Evolutionary conservation across 352 stramenopile species (phyloP), one percentile per base, ranked within the genome.

Genomic region (Phytophthora macrochlamydospora): DNA sequence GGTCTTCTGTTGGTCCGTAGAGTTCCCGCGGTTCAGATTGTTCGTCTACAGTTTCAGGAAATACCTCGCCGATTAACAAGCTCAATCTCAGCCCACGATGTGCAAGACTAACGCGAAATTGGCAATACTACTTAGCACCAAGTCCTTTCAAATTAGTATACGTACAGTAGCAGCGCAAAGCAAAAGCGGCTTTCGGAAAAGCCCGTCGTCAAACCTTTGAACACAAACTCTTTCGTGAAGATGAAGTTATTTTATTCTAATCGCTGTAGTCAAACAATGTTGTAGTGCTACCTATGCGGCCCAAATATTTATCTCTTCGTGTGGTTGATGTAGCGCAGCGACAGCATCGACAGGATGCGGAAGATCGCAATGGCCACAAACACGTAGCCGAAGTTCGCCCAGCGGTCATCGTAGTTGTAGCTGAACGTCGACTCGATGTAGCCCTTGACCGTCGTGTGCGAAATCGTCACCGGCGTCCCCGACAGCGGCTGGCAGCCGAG

Each of bases 301-400:
- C 43, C 4, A 7, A 14, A 78, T 4, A 7, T 46, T n/a, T 49
- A 49, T 49, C 43, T 49, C 43, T 49, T 49, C 43, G 43, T 49
- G 14, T 49, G 43, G 13, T 49, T 49, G 14, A 49, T 49, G 13
- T 49, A 49, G 43, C 43, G 43, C 43, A 49, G 14, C 43, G 43
- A 49, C 9, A 49, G 43, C 43, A 49, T 49, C 13, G 43, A 49
- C 12, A 49, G 18, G 18, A 49, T 49, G 14, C 43, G 43, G 43
- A 49, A 49, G 43, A 49, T n/a, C 8, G 18, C 14, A n/a, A 49
- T 49, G 9, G 12, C 14, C 43, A 49, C 43, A 24, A 49, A 49
- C 43, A 49, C 43, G 43, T 49, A 49, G 43, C 43, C 43, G 43
- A 49, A 49, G 14, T 49, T 49, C 14, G 43, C 43, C 43, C 43